Conservation (phyloP, 345 rosid species). For the Gossypium herbaceum region DNA sequence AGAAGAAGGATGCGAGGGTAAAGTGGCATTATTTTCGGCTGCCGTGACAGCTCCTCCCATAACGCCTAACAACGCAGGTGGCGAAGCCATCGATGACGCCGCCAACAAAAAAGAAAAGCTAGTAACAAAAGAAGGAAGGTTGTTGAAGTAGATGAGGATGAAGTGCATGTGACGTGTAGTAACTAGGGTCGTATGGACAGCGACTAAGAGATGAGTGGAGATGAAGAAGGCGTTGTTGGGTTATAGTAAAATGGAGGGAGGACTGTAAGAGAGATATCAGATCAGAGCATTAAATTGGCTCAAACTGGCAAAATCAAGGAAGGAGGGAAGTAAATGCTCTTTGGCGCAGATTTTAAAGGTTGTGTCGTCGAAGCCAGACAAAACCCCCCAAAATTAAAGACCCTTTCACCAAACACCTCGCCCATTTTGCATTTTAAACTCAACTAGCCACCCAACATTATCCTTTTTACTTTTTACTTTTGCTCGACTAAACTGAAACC, state of each 20-base stretch:
- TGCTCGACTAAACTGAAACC: too few species aligned
- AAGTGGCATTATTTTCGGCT: not conserved
- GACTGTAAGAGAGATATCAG: not conserved
- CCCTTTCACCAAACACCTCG: not conserved
- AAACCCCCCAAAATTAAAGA: not conserved
- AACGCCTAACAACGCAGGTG: constrained; percentile 16
- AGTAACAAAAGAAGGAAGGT: not conserved
- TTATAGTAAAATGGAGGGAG: not conserved
- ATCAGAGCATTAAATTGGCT: too few species aligned
- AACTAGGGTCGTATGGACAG: too few species aligned
- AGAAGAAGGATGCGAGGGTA: constrained; percentile 11
- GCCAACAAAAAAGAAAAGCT: not conserved
- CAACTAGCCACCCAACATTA: too few species aligned
- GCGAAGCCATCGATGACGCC: constrained; percentile 2
- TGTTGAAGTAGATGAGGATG: not conserved
- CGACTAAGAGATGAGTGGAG: too few species aligned
- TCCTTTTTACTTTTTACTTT: too few species aligned
- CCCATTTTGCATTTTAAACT: too few species aligned
- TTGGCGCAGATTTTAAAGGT: not conserved
- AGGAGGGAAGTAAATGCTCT: constrained; percentile 13
- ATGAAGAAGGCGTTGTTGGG: too few species aligned
- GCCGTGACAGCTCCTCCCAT: constrained; percentile 21
- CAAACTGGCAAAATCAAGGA: not conserved
- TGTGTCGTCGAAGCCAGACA: too few species aligned
- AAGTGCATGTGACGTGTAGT: not conserved